Evolutionary conservation across 208 protist species (phyloP).

Genomic region (Porcisia hertigi): DNA sequence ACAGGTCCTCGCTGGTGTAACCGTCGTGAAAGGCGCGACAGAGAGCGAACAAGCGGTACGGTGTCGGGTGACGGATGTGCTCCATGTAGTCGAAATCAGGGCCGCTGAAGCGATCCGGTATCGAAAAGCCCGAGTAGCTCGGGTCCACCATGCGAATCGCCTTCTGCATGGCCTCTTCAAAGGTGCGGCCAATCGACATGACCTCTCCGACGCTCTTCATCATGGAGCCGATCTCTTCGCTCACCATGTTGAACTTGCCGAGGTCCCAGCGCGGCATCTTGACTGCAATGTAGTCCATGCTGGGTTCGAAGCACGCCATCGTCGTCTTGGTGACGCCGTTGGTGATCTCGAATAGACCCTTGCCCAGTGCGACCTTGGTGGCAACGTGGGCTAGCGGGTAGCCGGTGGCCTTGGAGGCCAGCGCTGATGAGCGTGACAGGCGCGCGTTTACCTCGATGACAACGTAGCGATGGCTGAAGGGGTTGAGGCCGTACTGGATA

Average conservation of each 20-base stretch:
- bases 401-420: conserved; percentile 98
- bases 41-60: conserved; percentile 87
- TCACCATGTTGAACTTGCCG: conserved; percentile 96
- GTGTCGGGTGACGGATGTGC: conserved; percentile 73
- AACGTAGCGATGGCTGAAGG: conserved; percentile 95
- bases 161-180: conserved; percentile 98
- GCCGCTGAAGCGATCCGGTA: conserved; percentile 53
- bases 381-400: conserved; percentile 99
- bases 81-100: conserved; percentile 82
- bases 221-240: conserved; percentile 89
- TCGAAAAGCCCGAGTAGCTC: conserved; percentile 86
- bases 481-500: conserved; percentile 99
- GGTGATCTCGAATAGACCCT: conserved; percentile 91
- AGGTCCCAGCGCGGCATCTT: conserved; percentile 97
- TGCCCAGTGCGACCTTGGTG: conserved; percentile 96
- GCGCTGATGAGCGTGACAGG: conserved; percentile 95
- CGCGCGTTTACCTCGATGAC: conserved; percentile 99
- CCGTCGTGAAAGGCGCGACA: conserved; percentile 76
- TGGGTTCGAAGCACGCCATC: conserved; percentile 98
- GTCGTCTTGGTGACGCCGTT: conserved; percentile 95
- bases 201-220: conserved; percentile 99
- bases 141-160: conserved; percentile 96
- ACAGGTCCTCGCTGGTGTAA: conserved; percentile 89
- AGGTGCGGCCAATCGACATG: conserved; percentile 98
- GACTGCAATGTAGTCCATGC: conserved; percentile 97